Percentiles rank a stretch among this genome's conserved stretches.
phyloP scores from a whole-genome alignment of 1,284 basidiomycete genomes.

The Rhodotorula mucilaginosa region DNA sequence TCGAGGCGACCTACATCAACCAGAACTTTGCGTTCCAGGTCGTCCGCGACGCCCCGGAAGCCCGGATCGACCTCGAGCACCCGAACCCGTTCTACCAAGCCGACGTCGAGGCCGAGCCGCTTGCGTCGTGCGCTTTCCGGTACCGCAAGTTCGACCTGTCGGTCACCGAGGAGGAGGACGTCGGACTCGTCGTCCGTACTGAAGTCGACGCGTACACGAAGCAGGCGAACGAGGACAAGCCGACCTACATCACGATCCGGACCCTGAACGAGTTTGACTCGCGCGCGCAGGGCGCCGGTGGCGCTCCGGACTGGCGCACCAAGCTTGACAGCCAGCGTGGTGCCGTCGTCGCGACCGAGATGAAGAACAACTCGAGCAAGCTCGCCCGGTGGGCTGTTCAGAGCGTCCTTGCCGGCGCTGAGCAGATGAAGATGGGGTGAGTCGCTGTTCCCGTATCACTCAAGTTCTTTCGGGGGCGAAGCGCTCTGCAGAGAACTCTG shows the following conservation, averaged over 20 bases:
- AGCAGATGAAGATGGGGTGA: constrained; percentile 95
- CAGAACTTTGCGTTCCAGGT: constrained; percentile 98
- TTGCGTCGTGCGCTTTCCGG: constrained; percentile 92
- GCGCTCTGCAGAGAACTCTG: no score
- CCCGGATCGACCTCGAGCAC: constrained; percentile 66
- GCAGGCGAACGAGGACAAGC: constrained; percentile 44
- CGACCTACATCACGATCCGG: constrained; percentile 75
- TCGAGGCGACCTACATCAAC: constrained; percentile 99
- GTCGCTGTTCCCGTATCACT: constrained; percentile 46
- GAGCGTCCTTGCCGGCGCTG: constrained; percentile 91
- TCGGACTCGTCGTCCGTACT: constrained; percentile 89
- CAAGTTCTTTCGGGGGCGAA: no score
- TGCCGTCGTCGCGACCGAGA: constrained; percentile 97
- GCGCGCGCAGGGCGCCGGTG: constrained; percentile 82
- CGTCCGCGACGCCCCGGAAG: constrained; percentile 67
- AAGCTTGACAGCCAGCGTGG: constrained; percentile 95
- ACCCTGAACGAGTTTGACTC: constrained; percentile 97
- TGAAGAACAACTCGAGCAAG: constrained; percentile 99
- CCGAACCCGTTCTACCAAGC: constrained; percentile 95
- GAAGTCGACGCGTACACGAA: constrained; percentile 89
- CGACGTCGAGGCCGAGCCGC: constrained; percentile 81
- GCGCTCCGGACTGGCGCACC: constrained; percentile 93
- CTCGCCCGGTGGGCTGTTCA: constrained; percentile 97
- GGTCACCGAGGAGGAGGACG: constrained; percentile 81
- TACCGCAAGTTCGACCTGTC: constrained; percentile 96